Base-by-base conservation (phyloP, 257 asterid genomes). In the Nicotiana noctiflora region DNA sequence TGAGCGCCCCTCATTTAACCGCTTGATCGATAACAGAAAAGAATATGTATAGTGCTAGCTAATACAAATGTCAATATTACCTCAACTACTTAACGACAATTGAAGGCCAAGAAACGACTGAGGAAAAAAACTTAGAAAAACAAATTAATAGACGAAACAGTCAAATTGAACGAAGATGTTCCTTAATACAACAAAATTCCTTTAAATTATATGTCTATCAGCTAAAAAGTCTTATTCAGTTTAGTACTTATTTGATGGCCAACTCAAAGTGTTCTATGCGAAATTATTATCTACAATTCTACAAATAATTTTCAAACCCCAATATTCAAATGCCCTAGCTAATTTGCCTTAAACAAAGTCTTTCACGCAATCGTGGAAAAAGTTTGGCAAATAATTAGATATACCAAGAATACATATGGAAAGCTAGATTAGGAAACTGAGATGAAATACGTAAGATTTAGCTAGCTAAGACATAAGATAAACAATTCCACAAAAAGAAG, bases 231-330 rank as follows among this genome's bases (percentile, higher is more conserved):
- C 78, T 23, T 74, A 25, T 74, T 46, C 61, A 74, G 23, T 14
- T 49, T 6, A 74, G 61, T 14, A 46, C 32, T 49, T 14, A 74
- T 74, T 74, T 49, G 78, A 74, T 74, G 78, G 61, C 78, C 78
- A 74, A 74, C 78, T 23, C 61, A 74, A 74, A 40, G 60, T 44
- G 17, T 72, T 17, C 21, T 72, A 72, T 72, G 32, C 61, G 25
- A 49, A 23, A 46, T 72, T 49, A 46, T 46, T 23, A 6, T 21
- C 11, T 12, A 29, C 34, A 40, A 70, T 18, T 51, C 18, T 12
- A 29, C 34, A 44, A 70, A 56, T 51, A 11, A 23, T 23, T 74
- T 72, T 40, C 57, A 68, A 8, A 37, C 4, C 27, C 8, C 18
- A 34, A 34, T 68, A 11, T 70, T 74, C 61, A 74, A 49, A 23